A percentile compares a stretch with the other conserved stretches of the same genome.
These are phyloP conservation scores for Cicer judaicum DNA, from an alignment of 306 rosid species.

Conservation along the genomic window DNA sequence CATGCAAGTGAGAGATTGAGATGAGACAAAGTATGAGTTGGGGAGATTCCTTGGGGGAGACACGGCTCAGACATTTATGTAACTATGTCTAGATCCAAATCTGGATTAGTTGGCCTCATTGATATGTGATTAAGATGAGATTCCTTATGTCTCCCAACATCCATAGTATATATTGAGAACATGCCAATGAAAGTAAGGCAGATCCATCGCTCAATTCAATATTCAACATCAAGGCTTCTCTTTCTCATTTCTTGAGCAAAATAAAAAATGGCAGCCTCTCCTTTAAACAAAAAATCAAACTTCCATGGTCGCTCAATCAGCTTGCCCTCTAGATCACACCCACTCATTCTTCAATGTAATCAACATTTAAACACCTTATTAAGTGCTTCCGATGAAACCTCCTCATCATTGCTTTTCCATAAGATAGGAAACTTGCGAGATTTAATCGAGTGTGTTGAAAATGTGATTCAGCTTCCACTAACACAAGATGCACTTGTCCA, in stretches of 20 bases:
- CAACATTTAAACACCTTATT: slow-evolving; percentile 34
- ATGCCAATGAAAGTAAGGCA: slow-evolving; percentile 31
- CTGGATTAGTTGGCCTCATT: slow-evolving; percentile 36
- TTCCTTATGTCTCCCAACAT: slow-evolving; percentile 35
- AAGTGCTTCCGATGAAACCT: slow-evolving; percentile 36
- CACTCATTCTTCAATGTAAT: slow-evolving; percentile 40
- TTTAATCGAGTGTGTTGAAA: slow-evolving; percentile 39
- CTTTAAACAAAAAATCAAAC: slow-evolving; percentile 35
- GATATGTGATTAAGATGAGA: slow-evolving; percentile 21
- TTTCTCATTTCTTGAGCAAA: slow-evolving; percentile 6
- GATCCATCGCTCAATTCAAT: neutral
- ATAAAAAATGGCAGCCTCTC: slow-evolving; percentile 45
- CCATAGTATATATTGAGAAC: slow-evolving; percentile 37
- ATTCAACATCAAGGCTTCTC: slow-evolving; percentile 32
- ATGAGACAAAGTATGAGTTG: slow-evolving; percentile 37
- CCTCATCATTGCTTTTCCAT: slow-evolving; percentile 37
- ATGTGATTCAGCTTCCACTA: slow-evolving; percentile 22
- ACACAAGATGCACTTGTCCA: slow-evolving; percentile 28
- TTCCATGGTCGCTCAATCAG: slow-evolving; percentile 44
- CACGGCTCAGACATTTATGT: neutral
- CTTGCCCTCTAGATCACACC: slow-evolving; percentile 43
- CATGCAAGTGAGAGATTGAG: neutral
- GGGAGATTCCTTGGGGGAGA: slow-evolving; percentile 14
- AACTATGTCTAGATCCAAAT: slow-evolving; percentile 37
- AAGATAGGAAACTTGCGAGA: slow-evolving; percentile 37